Conservation (phyloP, 495 filamentous ascomycete species). For the Aspergillus diversus region DNA sequence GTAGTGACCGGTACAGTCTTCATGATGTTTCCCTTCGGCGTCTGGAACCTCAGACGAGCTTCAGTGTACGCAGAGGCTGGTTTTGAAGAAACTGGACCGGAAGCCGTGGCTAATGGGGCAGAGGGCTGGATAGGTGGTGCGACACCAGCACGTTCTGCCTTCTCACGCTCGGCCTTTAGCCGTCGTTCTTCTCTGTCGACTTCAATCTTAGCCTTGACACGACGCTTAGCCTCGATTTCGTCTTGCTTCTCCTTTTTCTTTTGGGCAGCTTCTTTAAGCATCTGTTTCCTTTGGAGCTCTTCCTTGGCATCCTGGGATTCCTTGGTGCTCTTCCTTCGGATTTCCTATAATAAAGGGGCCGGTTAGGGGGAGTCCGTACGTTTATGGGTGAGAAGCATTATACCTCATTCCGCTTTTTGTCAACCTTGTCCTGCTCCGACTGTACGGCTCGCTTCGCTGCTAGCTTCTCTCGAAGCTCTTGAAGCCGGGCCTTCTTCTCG, state of each 20-base stretch:
- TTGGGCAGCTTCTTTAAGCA: slow-evolving; percentile 81
- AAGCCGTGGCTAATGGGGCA: slow-evolving; percentile 39
- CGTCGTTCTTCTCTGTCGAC: slow-evolving; percentile 86
- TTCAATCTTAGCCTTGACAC: slow-evolving; percentile 88
- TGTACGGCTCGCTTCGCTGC: slow-evolving; percentile 73
- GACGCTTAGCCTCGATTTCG: slow-evolving; percentile 83
- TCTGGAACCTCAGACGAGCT: slow-evolving; percentile 81
- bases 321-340: slow-evolving; percentile 79
- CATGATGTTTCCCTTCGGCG: slow-evolving; percentile 69
- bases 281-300: slow-evolving; percentile 82
- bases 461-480: slow-evolving; percentile 72
- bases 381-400: neutral
- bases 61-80: slow-evolving; percentile 71
- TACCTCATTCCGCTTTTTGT: slow-evolving; percentile 89
- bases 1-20: slow-evolving; percentile 84
- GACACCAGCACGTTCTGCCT: slow-evolving; percentile 78
- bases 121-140: slow-evolving; percentile 53
- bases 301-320: slow-evolving; percentile 81
- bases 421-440: slow-evolving; percentile 74
- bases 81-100: slow-evolving; percentile 55
- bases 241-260: slow-evolving; percentile 86
- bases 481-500: slow-evolving; percentile 79
- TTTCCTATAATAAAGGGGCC: slow-evolving; percentile 59
- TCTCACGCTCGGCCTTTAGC: slow-evolving; percentile 79
- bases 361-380: neutral